Percentiles rank a stretch among this genome's conserved stretches.
These are phyloP conservation scores for Ceratobasidium papillatum DNA, from an alignment of 1,284 basidiomycete species.

Conservation along the genomic window DNA sequence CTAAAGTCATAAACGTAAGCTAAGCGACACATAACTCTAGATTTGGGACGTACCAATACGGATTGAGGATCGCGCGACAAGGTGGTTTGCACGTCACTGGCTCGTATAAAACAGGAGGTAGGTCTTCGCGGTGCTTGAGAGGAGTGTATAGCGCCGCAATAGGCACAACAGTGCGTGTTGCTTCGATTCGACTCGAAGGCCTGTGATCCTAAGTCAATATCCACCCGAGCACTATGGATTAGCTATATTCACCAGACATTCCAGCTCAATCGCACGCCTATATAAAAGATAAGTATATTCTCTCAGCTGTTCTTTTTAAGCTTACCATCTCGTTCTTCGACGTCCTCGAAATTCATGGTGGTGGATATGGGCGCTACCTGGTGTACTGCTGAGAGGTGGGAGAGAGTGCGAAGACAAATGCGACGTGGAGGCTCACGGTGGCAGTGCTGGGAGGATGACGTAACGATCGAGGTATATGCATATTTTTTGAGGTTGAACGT, in stretches of 20 bases:
- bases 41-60: conserved; percentile 86
- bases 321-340: conserved; percentile 47
- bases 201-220: conserved; percentile 47
- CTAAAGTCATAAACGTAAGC: too few relatives aligned
- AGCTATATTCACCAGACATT: conserved; percentile 79
- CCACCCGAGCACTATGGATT: conserved; percentile 55
- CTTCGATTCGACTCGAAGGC: conserved; percentile 97
- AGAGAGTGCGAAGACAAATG: conserved; percentile 24
- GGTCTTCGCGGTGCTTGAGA: conserved; percentile 92
- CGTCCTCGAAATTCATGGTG: conserved; percentile 62
- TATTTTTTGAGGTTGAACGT: background rate
- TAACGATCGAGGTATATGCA: background rate
- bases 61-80: conserved; percentile 96
- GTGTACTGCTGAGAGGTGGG: background rate
- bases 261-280: conserved; percentile 93
- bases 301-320: conserved; percentile 67
- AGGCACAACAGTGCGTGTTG: conserved; percentile 96
- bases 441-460: conserved; percentile 10
- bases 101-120: conserved; percentile 97
- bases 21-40: too few relatives aligned
- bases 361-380: background rate
- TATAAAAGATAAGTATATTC: conserved; percentile 43
- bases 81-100: conserved; percentile 98
- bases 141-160: conserved; percentile 99
- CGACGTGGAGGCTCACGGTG: conserved; percentile 34